A percentile compares a stretch with the other conserved stretches of the same genome.
phyloP scores from a whole-genome alignment of 2,329 filamentous ascomycete genomes.

The Exophiala sp. region DNA sequence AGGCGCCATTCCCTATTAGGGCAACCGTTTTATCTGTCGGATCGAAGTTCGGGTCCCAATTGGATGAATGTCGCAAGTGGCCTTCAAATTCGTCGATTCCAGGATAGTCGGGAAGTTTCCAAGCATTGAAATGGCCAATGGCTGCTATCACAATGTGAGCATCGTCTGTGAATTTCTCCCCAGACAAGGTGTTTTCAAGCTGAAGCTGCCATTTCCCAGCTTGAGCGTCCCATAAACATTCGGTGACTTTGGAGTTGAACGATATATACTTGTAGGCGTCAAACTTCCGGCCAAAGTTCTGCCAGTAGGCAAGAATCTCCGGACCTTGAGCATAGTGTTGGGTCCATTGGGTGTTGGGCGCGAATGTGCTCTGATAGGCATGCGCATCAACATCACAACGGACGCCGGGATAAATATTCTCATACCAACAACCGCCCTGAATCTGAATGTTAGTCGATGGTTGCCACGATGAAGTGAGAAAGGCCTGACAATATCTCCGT shows the following conservation, averaged over 20 bases:
- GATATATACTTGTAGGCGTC: too few species aligned
- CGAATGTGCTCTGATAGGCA: constrained; percentile 36
- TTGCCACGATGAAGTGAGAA: too few species aligned
- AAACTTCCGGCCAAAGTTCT: too few species aligned
- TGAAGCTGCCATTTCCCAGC: too few species aligned
- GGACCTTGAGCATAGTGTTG: constrained; percentile 26
- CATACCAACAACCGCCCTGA: too few species aligned
- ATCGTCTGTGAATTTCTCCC: too few species aligned
- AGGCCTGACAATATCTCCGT: too few species aligned
- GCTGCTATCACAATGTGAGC: too few species aligned
- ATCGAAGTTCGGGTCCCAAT: constrained; percentile 49
- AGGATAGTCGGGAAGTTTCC: constrained; percentile 28
- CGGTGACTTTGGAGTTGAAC: too few species aligned
- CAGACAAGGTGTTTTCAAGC: too few species aligned
- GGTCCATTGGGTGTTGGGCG: constrained; percentile 30
- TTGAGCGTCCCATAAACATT: too few species aligned
- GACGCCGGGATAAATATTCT: constrained; percentile 27
- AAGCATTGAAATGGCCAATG: constrained; percentile 38
- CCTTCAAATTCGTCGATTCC: constrained; percentile 32
- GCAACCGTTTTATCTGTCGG: constrained; percentile 48
- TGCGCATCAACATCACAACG: constrained; percentile 38
- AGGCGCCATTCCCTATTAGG: constrained; percentile 59
- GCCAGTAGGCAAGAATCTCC: constrained; percentile 31
- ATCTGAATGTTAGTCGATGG: too few species aligned
- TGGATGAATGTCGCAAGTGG: constrained; percentile 37